Conservation (phyloP, 139 green algal species). For the Diplosphaera chodatii region DNA sequence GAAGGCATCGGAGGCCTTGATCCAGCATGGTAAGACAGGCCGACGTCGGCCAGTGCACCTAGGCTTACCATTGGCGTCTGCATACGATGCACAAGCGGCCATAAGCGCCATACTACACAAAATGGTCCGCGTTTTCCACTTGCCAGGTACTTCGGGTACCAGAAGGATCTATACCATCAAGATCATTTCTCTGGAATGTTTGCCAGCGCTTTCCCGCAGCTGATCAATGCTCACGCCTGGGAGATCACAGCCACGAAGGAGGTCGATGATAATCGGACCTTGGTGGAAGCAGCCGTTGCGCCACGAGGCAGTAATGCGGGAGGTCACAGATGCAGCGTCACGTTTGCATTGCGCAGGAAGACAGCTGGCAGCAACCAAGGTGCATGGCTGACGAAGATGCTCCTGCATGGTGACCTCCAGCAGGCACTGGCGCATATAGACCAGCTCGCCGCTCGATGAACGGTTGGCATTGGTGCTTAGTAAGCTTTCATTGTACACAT, state of each 20-base stretch:
- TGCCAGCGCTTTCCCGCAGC: constrained; percentile 24
- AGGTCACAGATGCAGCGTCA: not conserved
- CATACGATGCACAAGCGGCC: too few species aligned
- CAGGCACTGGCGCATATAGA: not conserved
- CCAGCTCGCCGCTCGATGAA: too few species aligned
- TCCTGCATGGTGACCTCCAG: constrained; percentile 8
- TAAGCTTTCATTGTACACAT: too few species aligned
- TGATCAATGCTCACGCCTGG: constrained; percentile 27
- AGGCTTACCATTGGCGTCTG: too few species aligned
- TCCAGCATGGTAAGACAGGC: too few species aligned
- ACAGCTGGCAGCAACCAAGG: constrained; percentile 44
- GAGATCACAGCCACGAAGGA: constrained; percentile 4
- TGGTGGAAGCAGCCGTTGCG: constrained; percentile 15
- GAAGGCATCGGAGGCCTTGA: constrained; percentile 66
- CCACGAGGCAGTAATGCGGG: constrained; percentile 1
- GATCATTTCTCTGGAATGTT: constrained; percentile 71
- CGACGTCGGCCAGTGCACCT: too few species aligned
- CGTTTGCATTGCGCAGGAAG: constrained; percentile 33
- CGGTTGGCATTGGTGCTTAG: too few species aligned
- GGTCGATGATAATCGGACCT: constrained; percentile 4
- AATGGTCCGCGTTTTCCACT: too few species aligned
- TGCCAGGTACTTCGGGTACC: constrained; percentile 23
- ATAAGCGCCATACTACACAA: constrained; percentile 39
- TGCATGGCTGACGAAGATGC: constrained; percentile 50
- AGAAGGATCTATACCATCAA: constrained; percentile 67